Percentiles rank a stretch among this genome's conserved stretches.
Conservation (phyloP, 202 grass and related monocot genomes). For the Hordeum pubiflorum region DNA sequence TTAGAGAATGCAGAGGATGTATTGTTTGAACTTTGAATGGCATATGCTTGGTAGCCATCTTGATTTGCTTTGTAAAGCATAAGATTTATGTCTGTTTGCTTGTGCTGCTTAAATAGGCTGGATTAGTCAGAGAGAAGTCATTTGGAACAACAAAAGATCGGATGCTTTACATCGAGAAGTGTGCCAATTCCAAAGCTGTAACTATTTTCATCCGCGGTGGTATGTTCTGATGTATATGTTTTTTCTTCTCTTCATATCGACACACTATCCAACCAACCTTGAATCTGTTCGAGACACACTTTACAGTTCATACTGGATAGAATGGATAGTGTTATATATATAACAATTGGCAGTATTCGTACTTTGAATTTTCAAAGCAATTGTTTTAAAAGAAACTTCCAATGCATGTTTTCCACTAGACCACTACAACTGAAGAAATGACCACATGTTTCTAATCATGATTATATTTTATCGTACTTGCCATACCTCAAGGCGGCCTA, state of each 20-base stretch:
- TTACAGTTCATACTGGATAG: not conserved
- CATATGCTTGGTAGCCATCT: not conserved
- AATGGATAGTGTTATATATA: not conserved
- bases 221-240: constrained; percentile 32
- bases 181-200: constrained; percentile 92
- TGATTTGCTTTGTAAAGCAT: not conserved
- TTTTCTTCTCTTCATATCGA: not conserved
- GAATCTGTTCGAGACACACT: not conserved
- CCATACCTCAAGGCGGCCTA: not conserved
- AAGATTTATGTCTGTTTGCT: not conserved
- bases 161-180: constrained; percentile 89
- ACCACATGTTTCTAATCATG: not conserved
- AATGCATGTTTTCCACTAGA: not conserved
- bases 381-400: not conserved
- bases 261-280: not conserved
- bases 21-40: not conserved
- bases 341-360: not conserved
- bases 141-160: constrained; percentile 95
- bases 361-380: not conserved
- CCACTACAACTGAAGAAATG: not conserved
- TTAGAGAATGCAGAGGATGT: not conserved
- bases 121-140: constrained; percentile 90
- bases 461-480: not conserved
- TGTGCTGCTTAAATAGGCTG: constrained; percentile 55
- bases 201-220: constrained; percentile 97